phyloP scores from a whole-genome alignment of 2,329 filamentous ascomycete genomes.

The Xylariaceae sp. region DNA sequence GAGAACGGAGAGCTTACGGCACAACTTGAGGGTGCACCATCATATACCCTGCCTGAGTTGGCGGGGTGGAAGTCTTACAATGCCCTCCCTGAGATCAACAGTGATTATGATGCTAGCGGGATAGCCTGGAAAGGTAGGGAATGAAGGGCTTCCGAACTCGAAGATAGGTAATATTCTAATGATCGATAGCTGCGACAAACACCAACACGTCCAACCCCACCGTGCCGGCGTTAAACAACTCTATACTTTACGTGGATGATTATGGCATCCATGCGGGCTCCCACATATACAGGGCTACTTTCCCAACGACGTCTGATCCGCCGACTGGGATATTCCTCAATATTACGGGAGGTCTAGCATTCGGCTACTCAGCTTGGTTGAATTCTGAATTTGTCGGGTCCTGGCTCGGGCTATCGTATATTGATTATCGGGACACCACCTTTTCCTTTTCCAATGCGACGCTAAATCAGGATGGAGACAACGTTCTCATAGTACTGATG shows the following conservation, averaged over 20 bases:
- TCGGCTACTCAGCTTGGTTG: constrained; percentile 60
- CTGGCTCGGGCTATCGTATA: constrained; percentile 52
- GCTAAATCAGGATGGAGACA: constrained; percentile 43
- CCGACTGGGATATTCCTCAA: constrained; percentile 52
- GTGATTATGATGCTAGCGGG: constrained; percentile 46
- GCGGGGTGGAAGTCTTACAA: constrained; percentile 51
- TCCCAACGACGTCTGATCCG: constrained; percentile 41
- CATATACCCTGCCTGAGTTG: constrained; percentile 44
- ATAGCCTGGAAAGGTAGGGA: constrained; percentile 46
- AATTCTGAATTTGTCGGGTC: constrained; percentile 61
- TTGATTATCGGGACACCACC: constrained; percentile 40
- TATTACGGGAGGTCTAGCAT: constrained; percentile 56
- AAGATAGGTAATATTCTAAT: constrained; percentile 1
- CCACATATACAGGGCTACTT: constrained; percentile 58
- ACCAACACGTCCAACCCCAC: constrained; percentile 51
- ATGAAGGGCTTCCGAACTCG: too few relatives aligned
- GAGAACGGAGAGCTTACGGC: constrained; percentile 35
- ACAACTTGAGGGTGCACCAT: constrained; percentile 31
- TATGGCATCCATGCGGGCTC: constrained; percentile 58
- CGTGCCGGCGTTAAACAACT: constrained; percentile 52
- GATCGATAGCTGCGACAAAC: constrained; percentile 47
- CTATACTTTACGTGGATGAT: constrained; percentile 60
- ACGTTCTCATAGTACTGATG: constrained; percentile 58
- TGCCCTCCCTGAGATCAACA: constrained; percentile 50
- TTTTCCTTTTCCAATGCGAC: constrained; percentile 56